Evolutionary conservation across 2,329 filamentous ascomycete genomes (phyloP), one percentile per base, ranked within the genome.

Genomic region (Neocucurbitaria cava): DNA sequence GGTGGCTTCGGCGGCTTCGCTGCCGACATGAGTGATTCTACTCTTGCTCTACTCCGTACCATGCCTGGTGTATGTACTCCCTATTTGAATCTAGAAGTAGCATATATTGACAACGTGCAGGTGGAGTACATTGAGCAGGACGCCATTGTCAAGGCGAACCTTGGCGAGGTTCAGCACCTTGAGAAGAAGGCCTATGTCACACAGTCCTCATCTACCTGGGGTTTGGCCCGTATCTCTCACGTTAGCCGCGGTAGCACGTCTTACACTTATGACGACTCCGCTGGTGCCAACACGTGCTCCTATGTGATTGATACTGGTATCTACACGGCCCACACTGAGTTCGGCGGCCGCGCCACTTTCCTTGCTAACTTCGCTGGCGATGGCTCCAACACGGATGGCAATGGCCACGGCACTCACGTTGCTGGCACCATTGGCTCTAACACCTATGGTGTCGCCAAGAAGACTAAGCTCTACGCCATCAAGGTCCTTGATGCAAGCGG

Each of bases 251-350:
- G 75, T 21, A 54, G 51, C 20, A 67, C 64, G 2, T 63, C 68
- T 11, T 79, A 79, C 65, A 64, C 68, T 36, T 79, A 78, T 61
- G 77, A 79, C 53, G 62, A 55, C 60, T 70, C 62, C 54, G 76
- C 76, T 36, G 77, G 77, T 50, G 57, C 62, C 28, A 60, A 62
- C 50, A 75, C 74, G 65, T 87, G 83, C 20, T 82, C 81, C 24
- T 90, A 85, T 69, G 76, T 90, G 21, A 82, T 90, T 36, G 87
- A 90, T 73, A 89, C 87, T 5, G 87, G 87, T 61, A 84, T 89
- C 69, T 76, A 76, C 49, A 75, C 76, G 33, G 77, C 79, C 5
- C 87, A 90, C 73, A 48, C 71, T 8, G 74, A 77, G 31, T 77
- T 77, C 23, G 74, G 74, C 55, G 72, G 73, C 44, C 74, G 75